These are phyloP conservation scores for Melanogaster broomeanus DNA, from an alignment of 768 basidiomycete genomes.

Conservation along the genomic window DNA sequence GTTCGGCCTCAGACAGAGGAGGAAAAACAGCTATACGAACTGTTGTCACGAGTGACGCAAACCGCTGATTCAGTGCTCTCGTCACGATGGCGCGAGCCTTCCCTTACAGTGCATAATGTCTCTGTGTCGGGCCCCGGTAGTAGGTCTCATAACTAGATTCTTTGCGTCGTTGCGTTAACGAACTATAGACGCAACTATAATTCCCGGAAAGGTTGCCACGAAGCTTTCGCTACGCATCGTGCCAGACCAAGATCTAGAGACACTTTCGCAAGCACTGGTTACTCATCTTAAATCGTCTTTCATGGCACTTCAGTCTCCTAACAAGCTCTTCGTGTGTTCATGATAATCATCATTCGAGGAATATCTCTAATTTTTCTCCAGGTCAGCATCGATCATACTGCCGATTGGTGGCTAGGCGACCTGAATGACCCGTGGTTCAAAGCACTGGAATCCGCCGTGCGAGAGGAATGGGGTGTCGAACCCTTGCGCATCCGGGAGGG, in stretches of 20 bases:
- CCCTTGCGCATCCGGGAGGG: conserved; percentile 93
- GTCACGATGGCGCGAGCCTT: conserved; percentile 88
- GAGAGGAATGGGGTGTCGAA: conserved; percentile 83
- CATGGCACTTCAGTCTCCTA: conserved; percentile 59
- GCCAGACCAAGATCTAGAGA: conserved; percentile 84
- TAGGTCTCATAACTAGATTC: conserved; percentile 34
- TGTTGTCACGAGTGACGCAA: conserved; percentile 68
- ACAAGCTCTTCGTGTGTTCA: conserved; percentile 61
- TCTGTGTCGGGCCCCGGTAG: conserved; percentile 81
- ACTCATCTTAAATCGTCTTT: conserved; percentile 63
- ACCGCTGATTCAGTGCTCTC: conserved; percentile 67
- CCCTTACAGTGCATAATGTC: conserved; percentile 85
- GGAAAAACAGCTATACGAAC: conserved; percentile 68
- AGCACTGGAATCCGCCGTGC: conserved; percentile 78
- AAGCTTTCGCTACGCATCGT: conserved; percentile 91
- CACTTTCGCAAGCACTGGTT: conserved; percentile 62
- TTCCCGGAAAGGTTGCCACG: conserved; percentile 81
- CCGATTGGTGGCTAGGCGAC: conserved; percentile 96
- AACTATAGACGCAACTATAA: conserved; percentile 76
- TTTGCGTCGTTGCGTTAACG: background rate
- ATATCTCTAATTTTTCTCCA: conserved; percentile 28
- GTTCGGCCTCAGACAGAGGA: conserved; percentile 69
- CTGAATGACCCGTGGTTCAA: conserved; percentile 85
- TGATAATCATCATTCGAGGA: background rate
- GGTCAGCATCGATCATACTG: conserved; percentile 80